A percentile compares a stretch with the other conserved stretches of the same genome.
Evolutionary conservation across 2,329 filamentous ascomycete genomes (phyloP).

Genomic region (Geosmithia putterillii): DNA sequence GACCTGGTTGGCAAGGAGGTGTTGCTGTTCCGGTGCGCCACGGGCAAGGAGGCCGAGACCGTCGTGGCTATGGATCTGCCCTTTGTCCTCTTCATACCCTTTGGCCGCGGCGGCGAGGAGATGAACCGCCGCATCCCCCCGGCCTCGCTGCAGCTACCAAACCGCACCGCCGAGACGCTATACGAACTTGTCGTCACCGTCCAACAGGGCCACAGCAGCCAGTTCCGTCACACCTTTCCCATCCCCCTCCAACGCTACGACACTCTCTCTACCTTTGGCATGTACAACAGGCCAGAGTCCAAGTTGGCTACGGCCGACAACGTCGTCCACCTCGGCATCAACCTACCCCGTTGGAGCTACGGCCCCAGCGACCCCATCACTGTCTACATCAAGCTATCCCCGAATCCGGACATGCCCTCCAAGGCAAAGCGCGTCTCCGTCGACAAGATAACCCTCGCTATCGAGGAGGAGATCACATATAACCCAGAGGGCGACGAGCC

Average conservation of each 20-base stretch:
- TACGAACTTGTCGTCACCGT: slow-evolving; percentile 96
- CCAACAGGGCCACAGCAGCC: slow-evolving; percentile 75
- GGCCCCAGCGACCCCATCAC: slow-evolving; percentile 90
- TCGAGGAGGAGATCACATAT: slow-evolving; percentile 98
- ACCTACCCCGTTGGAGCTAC: slow-evolving; percentile 90
- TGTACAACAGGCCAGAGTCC: slow-evolving; percentile 95
- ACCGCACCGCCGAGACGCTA: slow-evolving; percentile 89
- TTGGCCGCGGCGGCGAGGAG: slow-evolving; percentile 82
- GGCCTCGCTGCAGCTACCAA: slow-evolving; percentile 79
- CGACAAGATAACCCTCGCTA: slow-evolving; percentile 81
- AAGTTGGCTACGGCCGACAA: slow-evolving; percentile 81
- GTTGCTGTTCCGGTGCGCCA: slow-evolving; percentile 74
- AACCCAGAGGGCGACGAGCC: slow-evolving; percentile 96
- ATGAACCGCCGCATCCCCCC: slow-evolving; percentile 82
- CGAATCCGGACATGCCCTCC: slow-evolving; percentile 80
- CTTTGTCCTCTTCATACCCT: slow-evolving; percentile 95
- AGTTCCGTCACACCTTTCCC: slow-evolving; percentile 85
- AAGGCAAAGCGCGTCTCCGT: slow-evolving; percentile 91
- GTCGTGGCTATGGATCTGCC: slow-evolving; percentile 94
- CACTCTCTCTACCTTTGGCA: slow-evolving; percentile 94
- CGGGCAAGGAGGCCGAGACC: slow-evolving; percentile 74
- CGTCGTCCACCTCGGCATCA: slow-evolving; percentile 82
- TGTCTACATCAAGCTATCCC: slow-evolving; percentile 87
- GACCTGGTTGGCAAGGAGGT: slow-evolving; percentile 96
- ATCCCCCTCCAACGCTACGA: slow-evolving; percentile 90